Evolutionary conservation across 2,329 filamentous ascomycete genomes (phyloP), one percentile per base, ranked within the genome.

Genomic region (Monosporascus sp.): DNA sequence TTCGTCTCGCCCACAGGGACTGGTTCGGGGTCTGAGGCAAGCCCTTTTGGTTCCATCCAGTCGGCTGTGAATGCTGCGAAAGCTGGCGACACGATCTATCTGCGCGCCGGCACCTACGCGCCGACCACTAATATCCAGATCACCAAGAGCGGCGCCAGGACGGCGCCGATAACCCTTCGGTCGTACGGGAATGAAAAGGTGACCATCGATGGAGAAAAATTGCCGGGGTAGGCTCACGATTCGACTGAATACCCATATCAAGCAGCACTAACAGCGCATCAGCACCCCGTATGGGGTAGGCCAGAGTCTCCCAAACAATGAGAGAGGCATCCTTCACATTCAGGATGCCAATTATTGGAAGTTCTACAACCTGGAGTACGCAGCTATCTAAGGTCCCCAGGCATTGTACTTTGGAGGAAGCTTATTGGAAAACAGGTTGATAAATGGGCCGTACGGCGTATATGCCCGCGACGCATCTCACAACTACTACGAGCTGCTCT

Each of bases 281-380:
- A 51, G 42, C 22, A 76, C 75, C 2, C 76, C 76, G 0, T 72
- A 71, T 7, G 68, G 62, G 1, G 54, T 78, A 1, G 71, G 65
- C 9, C 71, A 66, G 20, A 63, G 65, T 4, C 64, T 78, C 0
- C 68, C 69, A 1, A 72, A 70, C 41, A 57, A 62, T 3, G 72
- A 77, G 51, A 68, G 76, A 24, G 76, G 76, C 4, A 72, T 76
- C 25, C 67, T 78, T 20, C 76, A 79, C 57, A 72, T 79, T 46
- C 67, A 77, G 49, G 60, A 68, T 47, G 71, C 63, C 15, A 70
- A 72, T 52, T 78, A 72, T 60, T 78, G 74, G 75, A 70, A 71
- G 9, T 73, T 79, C 54, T 73, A 70, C 58, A 62, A 70, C 54
- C 61, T 78, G 8, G 55, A 59, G 54, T 57, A 51, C 51, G 48